phyloP scores from a whole-genome alignment of 148 eudicot species.

The Persicaria maculosa region DNA sequence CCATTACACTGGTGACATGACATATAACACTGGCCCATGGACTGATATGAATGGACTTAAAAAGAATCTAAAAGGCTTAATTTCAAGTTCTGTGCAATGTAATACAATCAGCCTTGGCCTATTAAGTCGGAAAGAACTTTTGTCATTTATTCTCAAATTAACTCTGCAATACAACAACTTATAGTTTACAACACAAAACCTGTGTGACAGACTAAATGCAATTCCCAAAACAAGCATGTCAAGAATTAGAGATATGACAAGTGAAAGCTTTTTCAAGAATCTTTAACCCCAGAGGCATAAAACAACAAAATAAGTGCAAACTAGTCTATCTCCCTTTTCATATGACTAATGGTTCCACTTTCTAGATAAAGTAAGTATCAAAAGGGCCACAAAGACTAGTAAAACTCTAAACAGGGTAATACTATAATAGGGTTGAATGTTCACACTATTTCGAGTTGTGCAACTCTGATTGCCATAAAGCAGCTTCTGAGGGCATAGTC shows the following conservation, averaged over 20 bases:
- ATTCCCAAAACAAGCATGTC: not conserved
- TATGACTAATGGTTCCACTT: not conserved
- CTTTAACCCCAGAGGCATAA: not conserved
- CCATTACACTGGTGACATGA: not conserved
- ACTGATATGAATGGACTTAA: not conserved
- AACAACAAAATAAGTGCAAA: not conserved
- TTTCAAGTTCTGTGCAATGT: not conserved
- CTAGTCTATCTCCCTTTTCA: not conserved
- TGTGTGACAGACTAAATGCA: not conserved
- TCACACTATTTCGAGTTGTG: not conserved
- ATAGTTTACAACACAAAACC: not conserved
- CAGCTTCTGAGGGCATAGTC: not conserved
- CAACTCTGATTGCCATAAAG: not conserved
- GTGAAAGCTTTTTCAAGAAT: not conserved
- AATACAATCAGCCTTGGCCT: not conserved
- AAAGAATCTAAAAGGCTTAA: not conserved
- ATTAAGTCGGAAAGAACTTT: not conserved
- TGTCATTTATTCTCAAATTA: not conserved
- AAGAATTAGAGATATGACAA: not conserved
- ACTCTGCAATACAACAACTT: not conserved
- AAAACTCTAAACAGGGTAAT: not conserved
- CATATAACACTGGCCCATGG: constrained; percentile 5
- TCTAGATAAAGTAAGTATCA: not conserved
- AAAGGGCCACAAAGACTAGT: not conserved
- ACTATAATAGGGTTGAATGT: not conserved